Conservation (phyloP, 176 grass and related monocot genomes). For the Raddia distichophylla region DNA sequence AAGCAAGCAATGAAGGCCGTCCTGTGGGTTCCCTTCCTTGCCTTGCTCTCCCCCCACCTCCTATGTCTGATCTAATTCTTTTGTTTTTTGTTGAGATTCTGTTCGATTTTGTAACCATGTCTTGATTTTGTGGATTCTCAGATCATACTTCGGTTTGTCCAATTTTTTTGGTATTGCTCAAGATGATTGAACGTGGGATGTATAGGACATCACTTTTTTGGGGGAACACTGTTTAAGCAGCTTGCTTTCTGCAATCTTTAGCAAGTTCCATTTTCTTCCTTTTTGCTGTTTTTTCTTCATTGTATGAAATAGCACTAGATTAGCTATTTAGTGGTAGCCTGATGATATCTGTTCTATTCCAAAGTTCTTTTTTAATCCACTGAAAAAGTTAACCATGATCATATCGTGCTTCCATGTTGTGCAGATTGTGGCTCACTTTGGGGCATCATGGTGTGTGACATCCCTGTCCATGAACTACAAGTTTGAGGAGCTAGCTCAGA, state of each 20-base stretch:
- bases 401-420: not conserved
- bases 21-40: conserved; percentile 54
- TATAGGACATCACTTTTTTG: not conserved
- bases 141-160: not conserved
- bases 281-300: not conserved
- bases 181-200: not conserved
- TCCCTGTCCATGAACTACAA: conserved; percentile 92
- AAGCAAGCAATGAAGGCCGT: conserved; percentile 71
- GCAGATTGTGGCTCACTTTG: conserved; percentile 83
- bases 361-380: not conserved
- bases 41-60: not conserved
- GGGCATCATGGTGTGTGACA: conserved; percentile 93
- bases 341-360: not conserved
- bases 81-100: not conserved
- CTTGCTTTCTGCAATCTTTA: not conserved
- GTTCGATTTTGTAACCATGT: not conserved
- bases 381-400: not conserved
- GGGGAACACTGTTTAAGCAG: not conserved
- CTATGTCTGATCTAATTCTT: not conserved
- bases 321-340: not conserved
- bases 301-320: not conserved
- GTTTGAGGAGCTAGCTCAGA: conserved; percentile 85
- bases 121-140: not conserved
- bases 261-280: conserved; percentile 1
- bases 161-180: not conserved